Conservation (phyloP, 805 yeast species). For the Metschnikowia chrysomelidarum region DNA sequence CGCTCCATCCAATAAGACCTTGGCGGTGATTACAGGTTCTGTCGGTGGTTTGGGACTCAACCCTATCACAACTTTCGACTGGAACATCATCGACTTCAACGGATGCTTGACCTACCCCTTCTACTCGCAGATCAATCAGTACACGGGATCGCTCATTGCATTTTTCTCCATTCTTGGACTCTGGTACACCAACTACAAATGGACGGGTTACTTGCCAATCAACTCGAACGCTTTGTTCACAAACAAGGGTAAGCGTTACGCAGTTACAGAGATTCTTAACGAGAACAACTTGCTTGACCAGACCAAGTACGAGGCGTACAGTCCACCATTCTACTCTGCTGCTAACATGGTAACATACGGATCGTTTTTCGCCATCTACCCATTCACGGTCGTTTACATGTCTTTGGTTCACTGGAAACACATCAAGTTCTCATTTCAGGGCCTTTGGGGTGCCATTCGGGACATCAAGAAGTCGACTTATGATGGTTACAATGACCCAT, state of each 20-base stretch:
- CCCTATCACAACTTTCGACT: slow-evolving; percentile 62
- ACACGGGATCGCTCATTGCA: slow-evolving; percentile 22
- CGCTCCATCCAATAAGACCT: slow-evolving; percentile 47
- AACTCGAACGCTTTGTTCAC: slow-evolving; percentile 23
- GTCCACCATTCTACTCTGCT: slow-evolving; percentile 23
- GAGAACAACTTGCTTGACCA: slow-evolving; percentile 13
- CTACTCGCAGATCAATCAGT: slow-evolving; percentile 21
- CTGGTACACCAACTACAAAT: slow-evolving; percentile 25
- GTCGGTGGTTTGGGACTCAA: slow-evolving; percentile 56
- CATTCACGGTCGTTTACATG: slow-evolving; percentile 23
- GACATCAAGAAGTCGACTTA: slow-evolving; percentile 22
- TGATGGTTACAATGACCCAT: slow-evolving; percentile 33
- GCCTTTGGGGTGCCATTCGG: slow-evolving; percentile 13
- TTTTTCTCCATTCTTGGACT: slow-evolving; percentile 25
- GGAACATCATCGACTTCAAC: slow-evolving; percentile 46
- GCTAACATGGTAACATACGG: slow-evolving; percentile 22
- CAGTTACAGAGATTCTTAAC: slow-evolving; percentile 17
- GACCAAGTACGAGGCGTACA: slow-evolving; percentile 16
- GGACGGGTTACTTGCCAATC: slow-evolving; percentile 29
- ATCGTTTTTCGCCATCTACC: slow-evolving; percentile 23
- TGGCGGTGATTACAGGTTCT: slow-evolving; percentile 61
- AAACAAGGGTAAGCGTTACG: slow-evolving; percentile 24
- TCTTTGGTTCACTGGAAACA: slow-evolving; percentile 10
- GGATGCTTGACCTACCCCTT: slow-evolving; percentile 36
- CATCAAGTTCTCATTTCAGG: slow-evolving; percentile 13